phyloP scores from a whole-genome alignment of 1,139 yeast species.

The Yamadazyma atmosphaerica region DNA sequence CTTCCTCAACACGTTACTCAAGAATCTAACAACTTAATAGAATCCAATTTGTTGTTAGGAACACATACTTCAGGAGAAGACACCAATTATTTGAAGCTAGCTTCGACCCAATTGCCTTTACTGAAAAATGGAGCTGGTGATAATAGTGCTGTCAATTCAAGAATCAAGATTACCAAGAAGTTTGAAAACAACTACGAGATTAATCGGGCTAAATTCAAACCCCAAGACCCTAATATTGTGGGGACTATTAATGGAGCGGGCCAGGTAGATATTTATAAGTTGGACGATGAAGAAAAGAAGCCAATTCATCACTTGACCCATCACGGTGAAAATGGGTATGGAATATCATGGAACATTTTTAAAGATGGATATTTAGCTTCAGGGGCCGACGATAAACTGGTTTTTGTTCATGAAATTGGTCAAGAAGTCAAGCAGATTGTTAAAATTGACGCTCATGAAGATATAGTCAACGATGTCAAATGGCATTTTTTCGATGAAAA shows the following conservation, averaged over 20 bases:
- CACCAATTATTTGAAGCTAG: constrained; percentile 74
- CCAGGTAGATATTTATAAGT: constrained; percentile 64
- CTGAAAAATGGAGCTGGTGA: constrained; percentile 21
- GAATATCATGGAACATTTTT: constrained; percentile 61
- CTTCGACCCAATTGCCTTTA: constrained; percentile 67
- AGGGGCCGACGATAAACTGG: constrained; percentile 62
- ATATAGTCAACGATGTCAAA: constrained; percentile 71
- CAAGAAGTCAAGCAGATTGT: constrained; percentile 15
- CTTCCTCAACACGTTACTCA: constrained; percentile 46
- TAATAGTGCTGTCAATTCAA: constrained; percentile 43
- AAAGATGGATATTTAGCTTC: constrained; percentile 53
- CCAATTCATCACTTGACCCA: constrained; percentile 41
- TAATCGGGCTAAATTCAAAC: constrained; percentile 82
- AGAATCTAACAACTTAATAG: constrained; percentile 36
- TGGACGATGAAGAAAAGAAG: constrained; percentile 25
- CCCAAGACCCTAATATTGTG: constrained; percentile 63
- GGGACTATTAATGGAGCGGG: constrained; percentile 84
- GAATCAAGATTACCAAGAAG: constrained; percentile 65
- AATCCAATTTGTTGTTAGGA: constrained; percentile 61
- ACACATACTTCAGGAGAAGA: constrained; percentile 87
- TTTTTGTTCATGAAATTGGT: constrained; percentile 57
- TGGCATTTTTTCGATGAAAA: constrained; percentile 58
- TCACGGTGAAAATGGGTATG: constrained; percentile 70
- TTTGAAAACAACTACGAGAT: constrained; percentile 57
- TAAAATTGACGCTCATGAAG: constrained; percentile 51